phyloP scores from a whole-genome alignment of 345 rosid genomes.

The Aegle marmelos region DNA sequence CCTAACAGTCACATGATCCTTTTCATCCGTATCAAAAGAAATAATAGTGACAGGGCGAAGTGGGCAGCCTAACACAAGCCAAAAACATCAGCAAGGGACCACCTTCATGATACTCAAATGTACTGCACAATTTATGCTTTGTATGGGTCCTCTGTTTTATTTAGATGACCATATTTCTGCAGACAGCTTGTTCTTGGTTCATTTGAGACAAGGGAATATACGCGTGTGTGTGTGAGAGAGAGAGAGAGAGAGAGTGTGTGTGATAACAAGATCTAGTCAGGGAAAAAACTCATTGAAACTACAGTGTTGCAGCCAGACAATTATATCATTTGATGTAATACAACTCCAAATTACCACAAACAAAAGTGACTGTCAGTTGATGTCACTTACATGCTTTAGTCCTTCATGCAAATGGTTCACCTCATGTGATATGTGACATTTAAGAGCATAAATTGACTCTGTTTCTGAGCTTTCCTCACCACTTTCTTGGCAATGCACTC shows the following conservation, averaged over 20 bases:
- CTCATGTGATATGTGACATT: conserved; percentile 97
- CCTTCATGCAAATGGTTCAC: conserved; percentile 99
- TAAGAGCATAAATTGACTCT: conserved; percentile 83
- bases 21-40: not conserved
- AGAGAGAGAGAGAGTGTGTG: too few species aligned
- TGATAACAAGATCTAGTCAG: not conserved
- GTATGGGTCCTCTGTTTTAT: not conserved
- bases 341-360: not conserved
- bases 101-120: not conserved
- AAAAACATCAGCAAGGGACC: not conserved
- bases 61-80: not conserved
- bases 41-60: not conserved
- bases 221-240: too few species aligned
- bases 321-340: not conserved
- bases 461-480: conserved; percentile 82
- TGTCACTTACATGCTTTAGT: conserved; percentile 75
- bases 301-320: not conserved
- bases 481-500: conserved; percentile 92
- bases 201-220: not conserved
- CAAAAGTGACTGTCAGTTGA: not conserved
- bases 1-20: too few species aligned
- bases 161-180: not conserved
- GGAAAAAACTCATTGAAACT: not conserved
- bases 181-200: not conserved
- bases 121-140: not conserved